Percentiles rank a stretch among this genome's conserved stretches.
phyloP scores from a whole-genome alignment of 768 basidiomycete species.

The Leccinellum luteum region DNA sequence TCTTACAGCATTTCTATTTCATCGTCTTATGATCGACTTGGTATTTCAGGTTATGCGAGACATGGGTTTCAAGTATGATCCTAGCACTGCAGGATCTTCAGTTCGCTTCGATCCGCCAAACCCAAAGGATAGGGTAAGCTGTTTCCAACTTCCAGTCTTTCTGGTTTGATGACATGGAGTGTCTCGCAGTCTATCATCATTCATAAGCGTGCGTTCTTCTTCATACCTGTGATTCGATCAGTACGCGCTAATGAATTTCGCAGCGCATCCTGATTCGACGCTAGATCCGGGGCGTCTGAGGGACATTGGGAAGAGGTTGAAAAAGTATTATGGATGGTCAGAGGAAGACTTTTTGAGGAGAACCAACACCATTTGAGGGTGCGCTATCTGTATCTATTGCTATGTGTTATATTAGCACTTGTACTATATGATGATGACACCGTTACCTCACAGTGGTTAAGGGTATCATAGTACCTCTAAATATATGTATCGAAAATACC shows the following conservation, averaged over 20 bases:
- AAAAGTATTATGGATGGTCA: constrained; percentile 66
- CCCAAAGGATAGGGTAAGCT: constrained; percentile 41
- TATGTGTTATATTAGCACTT: neutral
- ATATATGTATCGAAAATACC: too few species aligned
- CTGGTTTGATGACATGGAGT: constrained; percentile 1
- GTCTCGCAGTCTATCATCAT: constrained; percentile 60
- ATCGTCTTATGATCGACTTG: neutral
- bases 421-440: neutral
- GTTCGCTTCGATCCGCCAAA: constrained; percentile 80
- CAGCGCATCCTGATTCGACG: constrained; percentile 76
- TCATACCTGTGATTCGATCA: neutral
- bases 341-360: constrained; percentile 39
- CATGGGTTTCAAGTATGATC: constrained; percentile 74
- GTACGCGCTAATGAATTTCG: neutral
- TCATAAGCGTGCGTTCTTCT: constrained; percentile 58
- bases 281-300: constrained; percentile 49
- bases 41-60: constrained; percentile 63
- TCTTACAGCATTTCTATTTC: neutral
- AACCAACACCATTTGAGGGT: constrained; percentile 6
- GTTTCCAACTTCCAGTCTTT: neutral
- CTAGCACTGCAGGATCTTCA: constrained; percentile 76
- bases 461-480: too few species aligned
- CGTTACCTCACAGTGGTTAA: too few species aligned
- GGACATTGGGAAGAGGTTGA: constrained; percentile 56
- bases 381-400: neutral